Evolutionary conservation across 129 eudicot species (phyloP).

Genomic region (Logfia minima): DNA sequence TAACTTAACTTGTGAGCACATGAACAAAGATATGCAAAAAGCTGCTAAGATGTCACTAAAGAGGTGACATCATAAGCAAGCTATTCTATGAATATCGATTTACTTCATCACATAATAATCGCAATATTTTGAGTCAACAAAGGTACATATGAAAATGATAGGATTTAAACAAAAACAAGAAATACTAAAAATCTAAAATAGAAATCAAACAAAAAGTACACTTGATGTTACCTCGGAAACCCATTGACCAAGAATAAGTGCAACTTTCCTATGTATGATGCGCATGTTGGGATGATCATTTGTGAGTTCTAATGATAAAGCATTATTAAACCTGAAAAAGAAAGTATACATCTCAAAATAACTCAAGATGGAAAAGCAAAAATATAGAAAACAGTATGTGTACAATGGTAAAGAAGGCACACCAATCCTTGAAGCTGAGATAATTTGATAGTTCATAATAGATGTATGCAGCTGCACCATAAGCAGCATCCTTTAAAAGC

Average conservation of each 20-base stretch:
- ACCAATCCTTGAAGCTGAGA: constrained; percentile 96
- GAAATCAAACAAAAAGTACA: background rate
- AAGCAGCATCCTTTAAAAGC: constrained; percentile 97
- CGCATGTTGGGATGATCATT: constrained; percentile 96
- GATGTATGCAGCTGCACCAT: constrained; percentile 97
- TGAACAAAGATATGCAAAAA: background rate
- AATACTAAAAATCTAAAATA: background rate
- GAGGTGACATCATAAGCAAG: background rate
- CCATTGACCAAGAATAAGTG: constrained; percentile 98
- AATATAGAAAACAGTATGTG: background rate
- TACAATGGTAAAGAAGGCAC: constrained; percentile 26
- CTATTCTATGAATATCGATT: background rate
- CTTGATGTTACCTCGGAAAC: constrained; percentile 85
- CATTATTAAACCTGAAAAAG: constrained; percentile 72
- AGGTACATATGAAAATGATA: background rate
- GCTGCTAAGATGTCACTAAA: background rate
- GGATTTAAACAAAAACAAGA: background rate
- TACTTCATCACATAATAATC: background rate
- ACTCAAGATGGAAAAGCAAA: background rate
- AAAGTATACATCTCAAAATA: constrained; percentile 4
- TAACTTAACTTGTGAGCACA: background rate
- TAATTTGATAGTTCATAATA: constrained; percentile 94
- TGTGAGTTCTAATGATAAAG: constrained; percentile 80
- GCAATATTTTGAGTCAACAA: background rate
- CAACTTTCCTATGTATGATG: constrained; percentile 96